Evolutionary conservation across 345 rosid species (phyloP).

Genomic region (Anastatica hierochuntica): DNA sequence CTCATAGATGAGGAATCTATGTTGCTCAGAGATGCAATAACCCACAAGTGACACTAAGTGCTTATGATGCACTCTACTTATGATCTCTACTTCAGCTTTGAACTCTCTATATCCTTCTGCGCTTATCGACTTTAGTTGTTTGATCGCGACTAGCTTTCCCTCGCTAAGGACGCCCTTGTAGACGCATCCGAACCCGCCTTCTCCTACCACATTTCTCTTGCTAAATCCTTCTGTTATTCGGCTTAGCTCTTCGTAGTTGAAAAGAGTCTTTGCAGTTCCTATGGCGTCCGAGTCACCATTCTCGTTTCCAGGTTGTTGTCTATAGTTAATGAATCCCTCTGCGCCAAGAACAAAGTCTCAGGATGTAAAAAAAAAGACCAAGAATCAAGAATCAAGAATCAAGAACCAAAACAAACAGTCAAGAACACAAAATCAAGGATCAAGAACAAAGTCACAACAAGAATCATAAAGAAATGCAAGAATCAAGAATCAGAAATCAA

Average conservation of each 20-base stretch:
- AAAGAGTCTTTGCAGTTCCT: slow-evolving; percentile 32
- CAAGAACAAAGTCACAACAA: neutral
- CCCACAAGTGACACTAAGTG: slow-evolving; percentile 68
- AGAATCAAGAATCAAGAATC: neutral
- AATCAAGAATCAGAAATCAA: neutral
- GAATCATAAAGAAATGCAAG: neutral
- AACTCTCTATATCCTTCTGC: slow-evolving; percentile 29
- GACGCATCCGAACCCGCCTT: slow-evolving; percentile 31
- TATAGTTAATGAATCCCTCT: slow-evolving; percentile 26
- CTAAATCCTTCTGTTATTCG: slow-evolving; percentile 33
- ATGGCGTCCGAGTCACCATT: slow-evolving; percentile 27
- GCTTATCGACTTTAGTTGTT: slow-evolving; percentile 42
- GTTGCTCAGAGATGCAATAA: slow-evolving; percentile 35
- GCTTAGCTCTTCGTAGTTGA: slow-evolving; percentile 47
- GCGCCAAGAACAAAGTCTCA: slow-evolving; percentile 11
- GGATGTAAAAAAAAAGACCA: neutral
- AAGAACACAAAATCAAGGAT: neutral
- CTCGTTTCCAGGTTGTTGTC: slow-evolving; percentile 20
- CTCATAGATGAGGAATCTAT: slow-evolving; percentile 30
- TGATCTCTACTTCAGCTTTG: slow-evolving; percentile 34
- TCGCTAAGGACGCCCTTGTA: slow-evolving; percentile 26
- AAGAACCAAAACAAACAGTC: neutral
- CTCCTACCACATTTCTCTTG: slow-evolving; percentile 21
- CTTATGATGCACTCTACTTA: slow-evolving; percentile 29
- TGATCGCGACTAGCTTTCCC: slow-evolving; percentile 52